Evolutionary conservation across 163 green algal genomes (phyloP), one percentile per base, ranked within the genome.

Genomic region (Smithsoniella earleae): DNA sequence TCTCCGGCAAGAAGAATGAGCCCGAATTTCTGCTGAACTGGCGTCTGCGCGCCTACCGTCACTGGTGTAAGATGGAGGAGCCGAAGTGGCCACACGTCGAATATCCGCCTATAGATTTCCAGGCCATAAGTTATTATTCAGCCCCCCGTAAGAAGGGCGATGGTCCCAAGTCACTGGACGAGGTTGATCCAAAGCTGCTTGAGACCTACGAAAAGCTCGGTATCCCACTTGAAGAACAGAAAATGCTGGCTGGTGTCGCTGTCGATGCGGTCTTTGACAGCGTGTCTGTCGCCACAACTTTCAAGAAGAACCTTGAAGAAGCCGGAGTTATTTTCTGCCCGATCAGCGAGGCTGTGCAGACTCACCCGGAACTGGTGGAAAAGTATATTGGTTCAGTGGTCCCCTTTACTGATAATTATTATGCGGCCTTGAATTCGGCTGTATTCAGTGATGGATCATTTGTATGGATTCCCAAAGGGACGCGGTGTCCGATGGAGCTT

Each of bases 1-100:
- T 99, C 49, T 96, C 87, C 0, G 87, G 86, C 33, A 98, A 98
- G 83, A 99, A 99, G 85, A 82, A 92, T 4, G 94, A 99, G 85
- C 94, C 94, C 10, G 91, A 99, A 36, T 99, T 93, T 93, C 89
- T 99, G 87, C 88, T 98, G 28, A 91, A 98, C 28, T 97, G 95
- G 64, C 80, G 91, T 18, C 77, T 95, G 18, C 84, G 85, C 43
- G 86, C 83, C 2, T 97, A 86, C 76, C 78, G 85, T n/a, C 89
- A 92, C 45, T 99, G 94, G 94, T 83, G 97, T 5, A 97, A 88
- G 2, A 98, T 99, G 94, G 85, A 90, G 77, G 90, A 97, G 78
- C 94, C 94, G 0, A 73, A 78, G 5, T 99, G 94, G 94, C 91
- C 81, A 25, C 94, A 99, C 81, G 97, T 97, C 77, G 62, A 31